Conservation (phyloP, 305 asterid genomes). For the Solanum aculeatissimum region DNA sequence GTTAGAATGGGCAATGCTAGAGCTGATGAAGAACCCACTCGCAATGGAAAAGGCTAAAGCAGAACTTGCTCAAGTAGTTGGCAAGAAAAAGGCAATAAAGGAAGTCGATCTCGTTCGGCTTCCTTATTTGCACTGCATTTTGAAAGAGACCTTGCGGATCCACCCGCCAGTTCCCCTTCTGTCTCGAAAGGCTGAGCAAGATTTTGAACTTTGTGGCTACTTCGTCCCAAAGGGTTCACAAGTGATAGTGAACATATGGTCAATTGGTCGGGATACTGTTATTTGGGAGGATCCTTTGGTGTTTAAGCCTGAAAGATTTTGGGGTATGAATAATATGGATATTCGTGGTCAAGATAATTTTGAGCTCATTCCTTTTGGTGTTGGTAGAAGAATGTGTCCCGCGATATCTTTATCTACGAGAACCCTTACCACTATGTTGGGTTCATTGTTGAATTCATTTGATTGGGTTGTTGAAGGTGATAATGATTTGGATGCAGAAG, state of each 20-base stretch:
- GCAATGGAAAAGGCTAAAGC: neutral
- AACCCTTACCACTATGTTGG: neutral
- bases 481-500: neutral
- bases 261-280: neutral
- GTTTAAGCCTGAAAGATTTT: neutral
- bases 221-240: neutral
- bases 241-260: neutral
- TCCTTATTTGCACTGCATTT: neutral
- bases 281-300: constrained; percentile 1
- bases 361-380: neutral
- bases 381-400: constrained; percentile 4
- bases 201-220: neutral
- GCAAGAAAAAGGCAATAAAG: neutral
- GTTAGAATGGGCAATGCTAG: neutral
- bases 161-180: neutral
- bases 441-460: neutral
- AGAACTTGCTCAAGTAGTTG: neutral
- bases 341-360: neutral
- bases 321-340: neutral
- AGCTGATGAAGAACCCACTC: neutral
- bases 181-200: neutral
- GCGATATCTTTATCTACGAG: neutral
- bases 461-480: neutral
- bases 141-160: neutral
- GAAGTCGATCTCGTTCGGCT: neutral